Percentiles rank a stretch among this genome's conserved stretches.
Evolutionary conservation across 805 yeast species (phyloP).

Genomic region (Millerozyma miso): DNA sequence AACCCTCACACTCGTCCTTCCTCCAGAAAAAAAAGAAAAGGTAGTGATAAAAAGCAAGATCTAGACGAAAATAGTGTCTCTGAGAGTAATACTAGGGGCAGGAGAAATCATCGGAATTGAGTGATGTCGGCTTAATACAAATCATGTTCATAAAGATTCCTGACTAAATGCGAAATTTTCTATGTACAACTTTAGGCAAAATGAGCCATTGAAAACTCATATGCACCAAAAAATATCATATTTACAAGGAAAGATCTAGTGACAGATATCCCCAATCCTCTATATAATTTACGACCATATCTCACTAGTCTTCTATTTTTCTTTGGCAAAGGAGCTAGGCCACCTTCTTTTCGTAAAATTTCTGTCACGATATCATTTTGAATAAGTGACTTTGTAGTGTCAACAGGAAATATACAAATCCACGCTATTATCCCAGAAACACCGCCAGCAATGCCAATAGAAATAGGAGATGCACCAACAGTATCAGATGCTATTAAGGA

Average conservation of each 20-base stretch:
- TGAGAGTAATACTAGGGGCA: not conserved
- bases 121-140: too few species aligned
- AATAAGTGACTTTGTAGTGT: slow-evolving; percentile 69
- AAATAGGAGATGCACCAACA: slow-evolving; percentile 23
- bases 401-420: slow-evolving; percentile 74
- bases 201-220: slow-evolving; percentile 62
- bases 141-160: too few species aligned
- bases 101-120: not conserved
- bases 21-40: not conserved
- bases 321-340: slow-evolving; percentile 39
- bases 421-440: slow-evolving; percentile 72
- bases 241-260: slow-evolving; percentile 69
- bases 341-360: slow-evolving; percentile 50
- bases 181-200: slow-evolving; percentile 14
- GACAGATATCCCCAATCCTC: slow-evolving; percentile 75
- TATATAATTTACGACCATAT: slow-evolving; percentile 50
- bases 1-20: not conserved
- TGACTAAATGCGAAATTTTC: not conserved
- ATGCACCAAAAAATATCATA: slow-evolving; percentile 69
- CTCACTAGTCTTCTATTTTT: slow-evolving; percentile 25
- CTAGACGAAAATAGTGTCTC: not conserved
- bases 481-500: slow-evolving; percentile 23
- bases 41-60: not conserved
- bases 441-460: slow-evolving; percentile 63
- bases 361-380: slow-evolving; percentile 73